Evolutionary conservation across 495 filamentous ascomycete species (phyloP), one percentile per base, ranked within the genome.

Genomic region (Annulohypoxylon stygium): DNA sequence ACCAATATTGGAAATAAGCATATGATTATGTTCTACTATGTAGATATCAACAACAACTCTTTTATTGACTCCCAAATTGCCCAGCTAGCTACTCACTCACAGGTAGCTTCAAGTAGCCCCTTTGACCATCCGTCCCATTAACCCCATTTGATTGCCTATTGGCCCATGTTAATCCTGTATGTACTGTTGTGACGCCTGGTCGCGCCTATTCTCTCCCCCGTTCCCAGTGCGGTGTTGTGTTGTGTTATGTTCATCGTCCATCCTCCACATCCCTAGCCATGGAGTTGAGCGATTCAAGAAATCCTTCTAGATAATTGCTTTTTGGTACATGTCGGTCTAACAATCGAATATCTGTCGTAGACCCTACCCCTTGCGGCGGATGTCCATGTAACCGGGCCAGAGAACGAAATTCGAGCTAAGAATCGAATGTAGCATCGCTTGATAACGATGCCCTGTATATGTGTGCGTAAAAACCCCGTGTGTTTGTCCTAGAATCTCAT

Each of bases 401-500:
- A 68, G 23, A 71, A 61, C 18, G 43, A 66, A 73, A 57, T 69
- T 54, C 43, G 47, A 26, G 34, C 53, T 16, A 48, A 67, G 73
- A 75, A 75, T 75, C 16, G 69, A 75, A 75, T 66, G 34, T 62
- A 55, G 57, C 73, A 73, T 65, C 69, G 61, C 33, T 48, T 11
- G 33, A 43, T 26, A 51, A 61, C 60, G 72, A 73, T 71, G 73
- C 54, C 60, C 58, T 61, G 54, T 68, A 63, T 69, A 66, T 71
- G 62, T 76, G 64, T 71, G 70, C 67, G 74, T 62, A 50, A 65
- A 71, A 70, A 47, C 30, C 54, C 54, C 65, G 43, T 48, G 48
- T 65, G 36, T 70, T 62, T 69, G 63, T 78, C 67, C 65, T 71
- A 43, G 60, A 75, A 75, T 71, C 30, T 72, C 68, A 69, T 72